phyloP scores from a whole-genome alignment of 306 rosid genomes.

The Sesbania bispinosa region DNA sequence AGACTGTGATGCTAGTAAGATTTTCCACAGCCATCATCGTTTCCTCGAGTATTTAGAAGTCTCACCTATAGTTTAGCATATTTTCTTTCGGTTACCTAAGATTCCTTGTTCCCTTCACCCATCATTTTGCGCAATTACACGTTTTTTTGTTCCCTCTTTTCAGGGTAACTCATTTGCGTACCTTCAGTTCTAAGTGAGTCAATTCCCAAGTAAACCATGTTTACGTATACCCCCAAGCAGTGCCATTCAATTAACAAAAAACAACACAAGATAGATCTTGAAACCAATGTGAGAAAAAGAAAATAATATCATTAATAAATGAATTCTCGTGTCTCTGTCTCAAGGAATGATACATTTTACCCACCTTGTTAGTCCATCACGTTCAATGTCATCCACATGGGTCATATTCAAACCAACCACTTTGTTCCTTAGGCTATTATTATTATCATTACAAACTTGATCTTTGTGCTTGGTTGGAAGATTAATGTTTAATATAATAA shows the following conservation, averaged over 20 bases:
- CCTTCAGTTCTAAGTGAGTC: slow-evolving; percentile 16
- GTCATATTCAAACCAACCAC: slow-evolving; percentile 37
- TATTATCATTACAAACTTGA: slow-evolving; percentile 28
- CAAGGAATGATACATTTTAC: slow-evolving; percentile 26
- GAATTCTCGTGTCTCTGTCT: slow-evolving; percentile 25
- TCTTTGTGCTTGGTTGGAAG: slow-evolving; percentile 15
- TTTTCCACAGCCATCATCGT: slow-evolving; percentile 20
- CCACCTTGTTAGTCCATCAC: slow-evolving; percentile 17
- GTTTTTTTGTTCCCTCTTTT: slow-evolving; percentile 35
- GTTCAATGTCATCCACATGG: slow-evolving; percentile 30
- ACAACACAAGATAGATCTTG: neutral
- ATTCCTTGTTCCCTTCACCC: slow-evolving; percentile 64
- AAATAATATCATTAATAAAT: slow-evolving; percentile 21
- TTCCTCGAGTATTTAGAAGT: slow-evolving; percentile 31
- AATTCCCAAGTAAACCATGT: slow-evolving; percentile 20
- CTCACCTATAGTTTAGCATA: slow-evolving; percentile 35
- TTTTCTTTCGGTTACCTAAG: slow-evolving; percentile 51
- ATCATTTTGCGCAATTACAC: slow-evolving; percentile 34
- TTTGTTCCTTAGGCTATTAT: slow-evolving; percentile 23
- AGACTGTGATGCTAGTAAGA: slow-evolving; percentile 44
- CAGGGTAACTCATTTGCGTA: slow-evolving; percentile 4
- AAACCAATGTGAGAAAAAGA: slow-evolving; percentile 6
- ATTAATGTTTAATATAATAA: neutral
- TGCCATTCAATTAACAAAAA: slow-evolving; percentile 1
- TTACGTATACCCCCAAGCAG: slow-evolving; percentile 12